phyloP scores from a whole-genome alignment of 164 flowering plant genomes.

The Amborella trichopoda region DNA sequence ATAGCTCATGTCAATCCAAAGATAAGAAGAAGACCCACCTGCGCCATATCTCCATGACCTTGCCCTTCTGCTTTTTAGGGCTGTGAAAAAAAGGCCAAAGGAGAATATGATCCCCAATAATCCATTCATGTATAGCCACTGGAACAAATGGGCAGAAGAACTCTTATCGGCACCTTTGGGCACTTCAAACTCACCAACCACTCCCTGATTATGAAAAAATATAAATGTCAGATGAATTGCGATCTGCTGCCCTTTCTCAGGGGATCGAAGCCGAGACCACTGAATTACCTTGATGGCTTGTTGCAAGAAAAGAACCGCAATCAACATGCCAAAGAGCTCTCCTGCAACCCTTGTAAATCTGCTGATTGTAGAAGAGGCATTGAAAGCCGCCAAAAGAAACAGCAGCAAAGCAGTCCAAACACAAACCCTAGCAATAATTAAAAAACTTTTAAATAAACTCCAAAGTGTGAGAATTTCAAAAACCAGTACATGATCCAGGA shows the following conservation, averaged over 20 bases:
- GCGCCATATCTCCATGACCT: slow-evolving; percentile 54
- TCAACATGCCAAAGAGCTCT: slow-evolving; percentile 54
- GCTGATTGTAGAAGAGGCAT: slow-evolving; percentile 32
- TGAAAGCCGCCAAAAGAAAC: slow-evolving; percentile 41
- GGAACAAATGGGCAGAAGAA: slow-evolving; percentile 19
- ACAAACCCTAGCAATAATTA: slow-evolving; percentile 34
- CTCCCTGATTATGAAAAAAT: slow-evolving; percentile 32
- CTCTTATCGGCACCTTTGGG: slow-evolving; percentile 19
- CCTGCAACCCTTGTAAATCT: slow-evolving; percentile 57
- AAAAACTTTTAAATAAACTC: background rate
- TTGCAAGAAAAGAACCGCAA: slow-evolving; percentile 42
- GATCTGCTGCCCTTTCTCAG: no score
- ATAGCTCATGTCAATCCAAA: no score
- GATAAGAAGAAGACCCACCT: slow-evolving; percentile 21
- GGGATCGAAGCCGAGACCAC: no score
- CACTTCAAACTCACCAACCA: slow-evolving; percentile 28
- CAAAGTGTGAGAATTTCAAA: no score
- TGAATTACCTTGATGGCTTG: slow-evolving; percentile 37
- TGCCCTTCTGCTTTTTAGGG: slow-evolving; percentile 49
- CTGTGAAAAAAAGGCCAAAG: slow-evolving; percentile 35
- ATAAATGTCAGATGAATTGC: no score
- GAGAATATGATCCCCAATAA: slow-evolving; percentile 34
- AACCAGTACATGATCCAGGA: no score
- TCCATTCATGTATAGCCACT: slow-evolving; percentile 43
- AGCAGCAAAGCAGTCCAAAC: slow-evolving; percentile 46